Percentiles rank a stretch among this genome's conserved stretches.
phyloP scores from a whole-genome alignment of 2,329 filamentous ascomycete genomes.

The Arthrinium puccinioides region DNA sequence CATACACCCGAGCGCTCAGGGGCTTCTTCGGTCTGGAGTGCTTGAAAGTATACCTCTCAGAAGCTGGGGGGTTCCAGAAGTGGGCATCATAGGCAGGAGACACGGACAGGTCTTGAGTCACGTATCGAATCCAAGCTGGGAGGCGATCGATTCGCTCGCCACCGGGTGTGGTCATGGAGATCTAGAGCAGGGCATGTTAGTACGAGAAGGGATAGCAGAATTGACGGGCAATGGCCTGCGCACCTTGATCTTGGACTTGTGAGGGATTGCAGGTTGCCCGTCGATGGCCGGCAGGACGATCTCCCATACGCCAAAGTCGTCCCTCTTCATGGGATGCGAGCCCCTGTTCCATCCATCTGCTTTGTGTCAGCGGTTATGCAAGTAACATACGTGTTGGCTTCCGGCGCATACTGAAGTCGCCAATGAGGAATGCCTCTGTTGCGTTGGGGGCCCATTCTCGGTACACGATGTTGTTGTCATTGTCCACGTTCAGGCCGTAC shows the following conservation, averaged over 20 bases:
- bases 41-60: conserved; percentile 77
- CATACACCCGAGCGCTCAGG: conserved; percentile 82
- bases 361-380: background rate
- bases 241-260: conserved; percentile 96
- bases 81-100: conserved; percentile 91
- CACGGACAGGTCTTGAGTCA: conserved; percentile 84
- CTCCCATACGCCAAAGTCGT: conserved; percentile 81
- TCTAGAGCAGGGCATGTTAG: conserved; percentile 39
- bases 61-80: conserved; percentile 88
- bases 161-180: conserved; percentile 72
- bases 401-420: conserved; percentile 74
- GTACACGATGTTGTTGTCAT: conserved; percentile 81
- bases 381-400: background rate
- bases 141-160: conserved; percentile 81
- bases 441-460: conserved; percentile 96
- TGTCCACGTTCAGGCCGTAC: conserved; percentile 76
- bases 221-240: conserved; percentile 6
- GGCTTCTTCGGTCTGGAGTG: conserved; percentile 78
- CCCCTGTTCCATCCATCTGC: conserved; percentile 79
- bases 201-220: background rate
- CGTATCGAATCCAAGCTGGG: conserved; percentile 95
- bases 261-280: conserved; percentile 72
- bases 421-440: conserved; percentile 74
- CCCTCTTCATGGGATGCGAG: conserved; percentile 80
- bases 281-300: conserved; percentile 66